Percentiles rank a stretch among this genome's conserved stretches.
Conservation (phyloP, 257 asterid species). For the Misopates orontium region DNA sequence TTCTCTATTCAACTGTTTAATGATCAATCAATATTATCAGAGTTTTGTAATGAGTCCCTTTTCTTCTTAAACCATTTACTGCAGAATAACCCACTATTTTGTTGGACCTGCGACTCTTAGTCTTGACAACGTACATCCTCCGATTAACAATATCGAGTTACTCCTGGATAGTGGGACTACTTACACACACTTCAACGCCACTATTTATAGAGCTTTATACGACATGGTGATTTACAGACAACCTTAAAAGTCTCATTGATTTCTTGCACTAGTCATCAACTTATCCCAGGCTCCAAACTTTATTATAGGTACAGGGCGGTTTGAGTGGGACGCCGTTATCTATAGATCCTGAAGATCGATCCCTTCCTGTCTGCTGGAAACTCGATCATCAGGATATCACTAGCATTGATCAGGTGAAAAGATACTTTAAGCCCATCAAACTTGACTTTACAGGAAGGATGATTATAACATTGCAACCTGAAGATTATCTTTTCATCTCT, state of each 20-base stretch:
- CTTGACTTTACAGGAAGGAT: background rate
- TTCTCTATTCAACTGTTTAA: no score
- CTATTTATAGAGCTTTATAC: slow-evolving; percentile 41
- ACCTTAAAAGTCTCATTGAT: no score
- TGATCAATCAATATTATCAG: no score
- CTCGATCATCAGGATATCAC: background rate
- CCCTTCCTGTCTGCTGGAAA: background rate
- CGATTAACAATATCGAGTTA: slow-evolving; percentile 40
- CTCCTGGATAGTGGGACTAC: slow-evolving; percentile 69
- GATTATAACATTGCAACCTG: background rate
- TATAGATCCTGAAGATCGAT: background rate
- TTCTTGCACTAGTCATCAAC: background rate
- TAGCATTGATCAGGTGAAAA: background rate
- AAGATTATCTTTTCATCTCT: background rate
- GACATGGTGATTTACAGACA: slow-evolving; percentile 30
- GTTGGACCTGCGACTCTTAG: slow-evolving; percentile 51
- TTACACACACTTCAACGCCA: slow-evolving; percentile 50
- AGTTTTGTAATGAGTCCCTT: background rate
- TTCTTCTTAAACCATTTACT: background rate
- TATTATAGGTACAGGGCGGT: background rate
- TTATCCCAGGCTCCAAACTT: background rate
- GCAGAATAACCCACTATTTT: background rate
- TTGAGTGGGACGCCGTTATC: background rate
- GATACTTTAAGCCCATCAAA: background rate
- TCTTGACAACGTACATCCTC: slow-evolving; percentile 40